phyloP scores from a whole-genome alignment of 108 stramenopile genomes.

The Skeletonema potamos region DNA sequence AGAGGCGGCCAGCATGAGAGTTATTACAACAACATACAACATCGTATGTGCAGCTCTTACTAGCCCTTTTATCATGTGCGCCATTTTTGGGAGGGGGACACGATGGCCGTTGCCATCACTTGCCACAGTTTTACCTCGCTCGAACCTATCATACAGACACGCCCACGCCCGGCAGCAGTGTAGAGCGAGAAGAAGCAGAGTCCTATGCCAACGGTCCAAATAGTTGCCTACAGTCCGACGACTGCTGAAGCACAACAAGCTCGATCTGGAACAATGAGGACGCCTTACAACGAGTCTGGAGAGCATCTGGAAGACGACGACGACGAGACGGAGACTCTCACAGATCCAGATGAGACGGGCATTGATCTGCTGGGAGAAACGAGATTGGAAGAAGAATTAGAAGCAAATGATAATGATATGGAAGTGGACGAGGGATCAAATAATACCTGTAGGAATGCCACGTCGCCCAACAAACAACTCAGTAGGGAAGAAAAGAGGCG shows the following conservation, averaged over 20 bases:
- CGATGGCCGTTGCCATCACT: no score
- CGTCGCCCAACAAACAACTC: neutral
- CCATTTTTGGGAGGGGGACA: no score
- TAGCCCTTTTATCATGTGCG: no score
- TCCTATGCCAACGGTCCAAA: neutral
- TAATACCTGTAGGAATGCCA: neutral
- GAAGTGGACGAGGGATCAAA: neutral
- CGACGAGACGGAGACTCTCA: neutral
- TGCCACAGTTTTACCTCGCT: no score
- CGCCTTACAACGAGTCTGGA: neutral
- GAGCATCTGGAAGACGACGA: neutral
- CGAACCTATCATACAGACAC: no score
- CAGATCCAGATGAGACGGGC: constrained; percentile 1
- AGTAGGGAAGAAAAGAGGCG: neutral
- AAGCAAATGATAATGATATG: neutral
- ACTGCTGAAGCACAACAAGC: neutral
- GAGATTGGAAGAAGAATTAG: constrained; percentile 11
- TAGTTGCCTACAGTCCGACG: neutral
- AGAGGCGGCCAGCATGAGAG: no score
- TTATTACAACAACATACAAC: no score
- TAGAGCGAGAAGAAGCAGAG: no score
- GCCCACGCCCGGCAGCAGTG: no score
- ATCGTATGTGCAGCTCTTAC: no score
- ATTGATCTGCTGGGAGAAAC: constrained; percentile 15
- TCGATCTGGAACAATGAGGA: neutral